Evolutionary conservation across 768 basidiomycete genomes (phyloP).

Genomic region (Strobilomyces confusus): DNA sequence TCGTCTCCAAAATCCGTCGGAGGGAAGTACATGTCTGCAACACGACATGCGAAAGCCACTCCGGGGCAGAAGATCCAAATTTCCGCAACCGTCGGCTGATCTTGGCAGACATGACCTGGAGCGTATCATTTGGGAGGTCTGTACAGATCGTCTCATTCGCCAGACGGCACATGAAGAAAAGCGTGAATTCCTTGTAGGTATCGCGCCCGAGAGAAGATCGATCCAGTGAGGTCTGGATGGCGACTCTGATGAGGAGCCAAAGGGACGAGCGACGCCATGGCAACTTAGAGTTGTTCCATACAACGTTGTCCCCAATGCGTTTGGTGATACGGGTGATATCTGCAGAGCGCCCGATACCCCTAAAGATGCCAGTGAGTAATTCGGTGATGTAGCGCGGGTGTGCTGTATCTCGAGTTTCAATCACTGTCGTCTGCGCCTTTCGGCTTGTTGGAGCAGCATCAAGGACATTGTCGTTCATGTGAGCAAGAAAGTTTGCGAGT

Average conservation of each 20-base stretch:
- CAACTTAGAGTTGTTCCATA: slow-evolving; percentile 1
- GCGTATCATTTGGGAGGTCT: slow-evolving; percentile 22
- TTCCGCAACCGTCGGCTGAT: slow-evolving; percentile 24
- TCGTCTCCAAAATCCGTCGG: slow-evolving; percentile 21
- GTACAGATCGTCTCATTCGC: slow-evolving; percentile 18
- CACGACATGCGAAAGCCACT: slow-evolving; percentile 37
- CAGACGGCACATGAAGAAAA: slow-evolving; percentile 35
- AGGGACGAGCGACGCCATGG: slow-evolving; percentile 35
- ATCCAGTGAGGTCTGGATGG: slow-evolving; percentile 31
- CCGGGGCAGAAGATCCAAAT: slow-evolving; percentile 20
- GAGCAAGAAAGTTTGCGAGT: slow-evolving; percentile 36
- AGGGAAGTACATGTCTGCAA: slow-evolving; percentile 33
- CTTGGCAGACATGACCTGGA: slow-evolving; percentile 29
- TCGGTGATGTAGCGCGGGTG: slow-evolving; percentile 46
- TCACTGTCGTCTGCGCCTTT: slow-evolving; percentile 7
- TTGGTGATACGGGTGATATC: slow-evolving; percentile 20
- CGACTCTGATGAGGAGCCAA: slow-evolving; percentile 34
- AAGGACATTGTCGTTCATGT: slow-evolving; percentile 32
- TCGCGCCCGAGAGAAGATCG: slow-evolving; percentile 1
- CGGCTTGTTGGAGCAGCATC: slow-evolving; percentile 15
- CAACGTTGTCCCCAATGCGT: not conserved
- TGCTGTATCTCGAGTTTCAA: slow-evolving; percentile 15
- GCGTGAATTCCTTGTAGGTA: slow-evolving; percentile 48
- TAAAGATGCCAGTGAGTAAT: slow-evolving; percentile 42
- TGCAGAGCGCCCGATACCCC: slow-evolving; percentile 27